Evolutionary conservation across 805 yeast species (phyloP), one percentile per base, ranked within the genome.

Genomic region (Lachancea nothofagi): DNA sequence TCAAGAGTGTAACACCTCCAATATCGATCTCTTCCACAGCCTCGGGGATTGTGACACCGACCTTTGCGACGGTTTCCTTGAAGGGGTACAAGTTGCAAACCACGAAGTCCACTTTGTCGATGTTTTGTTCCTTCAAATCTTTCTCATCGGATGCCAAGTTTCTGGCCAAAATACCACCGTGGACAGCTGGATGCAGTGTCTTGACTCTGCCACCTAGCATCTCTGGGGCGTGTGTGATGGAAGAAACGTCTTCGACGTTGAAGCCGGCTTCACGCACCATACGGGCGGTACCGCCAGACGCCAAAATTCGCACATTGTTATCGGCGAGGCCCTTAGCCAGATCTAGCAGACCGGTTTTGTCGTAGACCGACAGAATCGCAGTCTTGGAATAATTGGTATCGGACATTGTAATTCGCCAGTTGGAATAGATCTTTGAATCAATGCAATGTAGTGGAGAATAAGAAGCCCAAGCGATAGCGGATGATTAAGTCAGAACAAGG

Each of bases 1-100:
- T 82, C 62, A 93, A 74, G 50, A 93, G 72, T 32, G 98, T 93
- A 45, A 93, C 98, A 64, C 98, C 94, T 57, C 98, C 98, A 61
- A 93, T 93, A 63, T 93, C 98, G 55, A 93, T 82, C 67, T 93
- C 97, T 72, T 93, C 98, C 40, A 93, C 97, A 15, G 98, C 98
- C 72, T 93, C 98, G 27, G 80, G 89, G 50, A 93, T 78, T 31
- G 97, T 93, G 49, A 93, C 98, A 49, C 93, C 88, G 54, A 85
- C 87, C 66, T 90, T 90, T 49, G 95, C 83, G 46, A 93, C 85
- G 36, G 98, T 93, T 70, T 93, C 96, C 71, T 90, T 87, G 79
- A 93, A 93, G 20, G 98, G 98, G 67, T 93, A 93, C 67, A 93
- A 76, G 75, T 93, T 93, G 73, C 98, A 93, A 40, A 93, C 96